These are phyloP conservation scores for Plasmodium billcollinsi DNA, from an alignment of 169 alveolate species.

Conservation along the genomic window DNA sequence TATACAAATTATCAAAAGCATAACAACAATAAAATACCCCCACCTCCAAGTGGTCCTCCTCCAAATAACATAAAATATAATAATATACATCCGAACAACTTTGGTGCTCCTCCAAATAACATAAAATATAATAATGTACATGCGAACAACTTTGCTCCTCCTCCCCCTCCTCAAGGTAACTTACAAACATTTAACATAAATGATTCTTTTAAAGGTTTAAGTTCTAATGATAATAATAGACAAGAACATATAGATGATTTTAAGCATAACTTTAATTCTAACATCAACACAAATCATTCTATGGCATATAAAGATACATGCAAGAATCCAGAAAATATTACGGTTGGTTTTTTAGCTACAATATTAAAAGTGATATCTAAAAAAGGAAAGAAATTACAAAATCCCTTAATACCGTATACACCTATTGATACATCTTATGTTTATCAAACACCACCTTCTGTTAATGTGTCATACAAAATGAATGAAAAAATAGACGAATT, in stretches of 20 bases:
- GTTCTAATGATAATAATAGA: conserved; percentile 8
- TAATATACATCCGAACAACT: not conserved
- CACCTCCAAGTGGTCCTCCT: conserved; percentile 36
- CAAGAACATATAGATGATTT: conserved; percentile 1
- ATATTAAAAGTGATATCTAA: conserved; percentile 55
- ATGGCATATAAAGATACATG: not conserved
- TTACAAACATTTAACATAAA: not conserved
- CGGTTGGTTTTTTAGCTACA: conserved; percentile 77
- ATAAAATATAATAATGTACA: not conserved
- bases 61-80: conserved; percentile 5
- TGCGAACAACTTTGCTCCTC: not conserved
- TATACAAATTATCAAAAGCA: not conserved
- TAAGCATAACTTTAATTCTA: no score
- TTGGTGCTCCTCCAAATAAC: conserved; percentile 1
- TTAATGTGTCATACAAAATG: conserved; percentile 12
- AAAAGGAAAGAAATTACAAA: conserved; percentile 61
- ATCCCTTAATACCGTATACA: conserved; percentile 53
- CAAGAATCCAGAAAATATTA: conserved; percentile 59
- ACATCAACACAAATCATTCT: not conserved
- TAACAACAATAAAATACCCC: not conserved
- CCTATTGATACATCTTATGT: conserved; percentile 65
- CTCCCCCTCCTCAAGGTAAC: conserved; percentile 45
- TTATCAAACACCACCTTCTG: conserved; percentile 67
- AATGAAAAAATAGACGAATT: conserved; percentile 67
- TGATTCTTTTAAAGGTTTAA: not conserved